Conservation (phyloP, 2,329 filamentous ascomycete species). For the Dryadomyces quercivorus region DNA sequence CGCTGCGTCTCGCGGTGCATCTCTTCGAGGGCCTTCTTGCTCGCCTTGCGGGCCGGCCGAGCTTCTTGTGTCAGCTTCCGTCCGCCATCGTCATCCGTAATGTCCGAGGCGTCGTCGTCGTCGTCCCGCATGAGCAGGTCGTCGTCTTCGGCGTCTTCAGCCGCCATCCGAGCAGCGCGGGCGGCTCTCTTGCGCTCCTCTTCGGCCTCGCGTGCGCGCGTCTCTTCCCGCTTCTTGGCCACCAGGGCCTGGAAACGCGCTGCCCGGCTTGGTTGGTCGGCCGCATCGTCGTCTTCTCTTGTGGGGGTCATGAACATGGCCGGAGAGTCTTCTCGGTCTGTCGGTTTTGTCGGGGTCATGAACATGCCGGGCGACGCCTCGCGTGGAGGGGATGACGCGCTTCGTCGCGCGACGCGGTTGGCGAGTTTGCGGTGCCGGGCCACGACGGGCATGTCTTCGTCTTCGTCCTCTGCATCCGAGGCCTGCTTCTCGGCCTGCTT, state of each 20-base stretch:
- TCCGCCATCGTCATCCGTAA: slow-evolving; percentile 51
- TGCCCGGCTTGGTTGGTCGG: slow-evolving; percentile 30
- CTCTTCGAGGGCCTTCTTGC: slow-evolving; percentile 88
- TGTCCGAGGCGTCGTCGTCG: slow-evolving; percentile 37
- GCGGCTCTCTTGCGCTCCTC: slow-evolving; percentile 36
- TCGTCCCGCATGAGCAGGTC: slow-evolving; percentile 28
- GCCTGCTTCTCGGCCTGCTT: slow-evolving; percentile 17
- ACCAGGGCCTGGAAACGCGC: slow-evolving; percentile 60
- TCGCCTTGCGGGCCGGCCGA: slow-evolving; percentile 62
- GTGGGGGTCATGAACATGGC: slow-evolving; percentile 45
- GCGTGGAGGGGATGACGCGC: neutral
- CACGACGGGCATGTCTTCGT: slow-evolving; percentile 26
- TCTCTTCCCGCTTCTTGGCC: slow-evolving; percentile 59
- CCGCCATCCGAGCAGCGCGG: slow-evolving; percentile 28
- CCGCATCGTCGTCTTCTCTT: slow-evolving; percentile 22
- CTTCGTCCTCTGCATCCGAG: slow-evolving; percentile 15
- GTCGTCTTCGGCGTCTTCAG: slow-evolving; percentile 25
- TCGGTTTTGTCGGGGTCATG: slow-evolving; percentile 7
- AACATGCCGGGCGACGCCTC: slow-evolving; percentile 8
- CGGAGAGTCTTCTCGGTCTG: slow-evolving; percentile 26
- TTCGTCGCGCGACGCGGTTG: slow-evolving; percentile 14
- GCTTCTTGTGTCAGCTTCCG: slow-evolving; percentile 51
- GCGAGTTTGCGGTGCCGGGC: slow-evolving; percentile 21
- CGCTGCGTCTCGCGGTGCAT: slow-evolving; percentile 93
- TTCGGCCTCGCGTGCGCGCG: slow-evolving; percentile 52